Percentiles rank a stretch among this genome's conserved stretches.
phyloP scores from a whole-genome alignment of 23 red algal genomes.

The Gracilaria vermiculophylla region DNA sequence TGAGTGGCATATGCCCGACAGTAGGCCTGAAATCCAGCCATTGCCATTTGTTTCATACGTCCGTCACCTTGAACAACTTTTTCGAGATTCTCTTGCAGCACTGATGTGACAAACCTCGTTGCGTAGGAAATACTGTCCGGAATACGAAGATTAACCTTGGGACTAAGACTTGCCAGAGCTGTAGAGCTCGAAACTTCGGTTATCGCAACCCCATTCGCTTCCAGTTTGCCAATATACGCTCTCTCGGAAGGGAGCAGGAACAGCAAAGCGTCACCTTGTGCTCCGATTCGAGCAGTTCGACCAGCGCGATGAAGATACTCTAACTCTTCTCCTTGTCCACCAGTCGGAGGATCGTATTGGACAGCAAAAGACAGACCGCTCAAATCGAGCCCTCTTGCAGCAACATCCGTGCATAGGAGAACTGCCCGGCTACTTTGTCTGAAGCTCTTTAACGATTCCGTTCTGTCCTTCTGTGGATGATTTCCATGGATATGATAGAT shows the following conservation, averaged over 20 bases:
- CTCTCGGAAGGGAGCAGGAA: conserved; percentile 83
- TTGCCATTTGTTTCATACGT: conserved; percentile 40
- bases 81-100: conserved; percentile 59
- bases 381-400: conserved; percentile 94
- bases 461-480: conserved; percentile 76
- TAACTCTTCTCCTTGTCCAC: conserved; percentile 69
- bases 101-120: conserved; percentile 50
- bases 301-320: conserved; percentile 96
- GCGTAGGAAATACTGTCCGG: conserved; percentile 38
- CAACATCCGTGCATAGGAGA: conserved; percentile 96
- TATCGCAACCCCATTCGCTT: conserved; percentile 34
- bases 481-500: conserved; percentile 88
- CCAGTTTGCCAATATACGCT: conserved; percentile 67
- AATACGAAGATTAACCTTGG: conserved; percentile 10
- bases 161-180: conserved; percentile 59
- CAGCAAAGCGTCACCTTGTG: conserved; percentile 69
- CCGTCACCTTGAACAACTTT: conserved; percentile 24
- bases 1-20: conserved; percentile 86
- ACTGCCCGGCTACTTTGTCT: conserved; percentile 56
- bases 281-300: conserved; percentile 78
- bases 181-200: conserved; percentile 60
- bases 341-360: conserved; percentile 92
- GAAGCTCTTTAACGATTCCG: conserved; percentile 64
- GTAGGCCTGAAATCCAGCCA: conserved; percentile 74
- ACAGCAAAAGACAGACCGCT: conserved; percentile 72